Base-by-base conservation (phyloP, 495 filamentous ascomycete species). In the Penicillium bovifimosum region DNA sequence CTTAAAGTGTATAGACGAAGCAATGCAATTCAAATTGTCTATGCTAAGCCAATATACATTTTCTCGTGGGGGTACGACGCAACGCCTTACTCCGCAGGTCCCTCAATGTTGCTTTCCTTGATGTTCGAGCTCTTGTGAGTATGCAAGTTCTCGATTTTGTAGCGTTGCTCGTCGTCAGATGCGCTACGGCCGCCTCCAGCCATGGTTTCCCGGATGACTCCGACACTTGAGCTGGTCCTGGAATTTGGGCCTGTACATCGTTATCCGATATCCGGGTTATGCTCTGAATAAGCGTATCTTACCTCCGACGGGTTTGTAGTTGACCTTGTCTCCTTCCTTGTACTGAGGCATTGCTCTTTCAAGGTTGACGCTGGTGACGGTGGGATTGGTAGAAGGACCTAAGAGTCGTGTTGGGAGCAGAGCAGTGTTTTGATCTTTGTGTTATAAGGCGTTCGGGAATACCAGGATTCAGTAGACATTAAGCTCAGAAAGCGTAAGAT, bases 231-330 rank as follows among this genome's bases (percentile, higher is more conserved):
- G 45, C 53, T 67, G 36, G 68, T 71, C 11, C 65, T 54, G 26
- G 66, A 69, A 13, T 63, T 50, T 10, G 58, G 53, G 16, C 68
- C 68, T 71, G n/a, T n/a, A n/a, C n/a, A 24, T 24, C 20, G 10
- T 16, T 29, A n/a, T 4, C 7, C 34, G 36, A 34, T 34, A 45
- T 36, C 36, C 17, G 40, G 29, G 14, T 29, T 31, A 31, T 38
- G 35, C 13, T 5, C 40, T 18, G 5, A 2, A 2, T 11, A 14
- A 26, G 17, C 9, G 13, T 32, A 18, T 28, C 8, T 16, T 50
- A 71, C 68, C 68, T 14, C 66, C 64, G 7, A 71, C 68, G 33
- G 68, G 66, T 55, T 64, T 69, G 55, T 71, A 71, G 36, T 52
- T 63, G 32, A 71, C 64, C 36, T 45, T 42, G 13, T 71, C 53